Evolutionary conservation across 495 filamentous ascomycete genomes (phyloP).

Genomic region (Neurospora intermedia): DNA sequence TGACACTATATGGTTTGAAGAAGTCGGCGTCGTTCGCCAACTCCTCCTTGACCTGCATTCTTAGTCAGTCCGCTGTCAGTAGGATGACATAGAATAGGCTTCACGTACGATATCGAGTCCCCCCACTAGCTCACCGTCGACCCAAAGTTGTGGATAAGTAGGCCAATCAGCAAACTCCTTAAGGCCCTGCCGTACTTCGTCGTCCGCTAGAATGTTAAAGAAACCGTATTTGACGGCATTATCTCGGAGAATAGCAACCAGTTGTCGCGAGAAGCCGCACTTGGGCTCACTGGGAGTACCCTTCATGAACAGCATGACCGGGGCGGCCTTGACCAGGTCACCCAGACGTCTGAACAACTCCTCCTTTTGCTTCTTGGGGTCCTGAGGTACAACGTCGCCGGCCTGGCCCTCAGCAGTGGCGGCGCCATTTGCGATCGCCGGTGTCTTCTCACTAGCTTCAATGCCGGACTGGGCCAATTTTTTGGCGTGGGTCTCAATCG

Average conservation of each 20-base stretch:
- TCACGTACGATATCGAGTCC: constrained; percentile 88
- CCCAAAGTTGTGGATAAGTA: constrained; percentile 87
- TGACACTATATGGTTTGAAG: constrained; percentile 55
- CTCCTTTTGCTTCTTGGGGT: constrained; percentile 57
- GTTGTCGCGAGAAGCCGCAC: constrained; percentile 87
- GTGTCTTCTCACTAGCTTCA: constrained; percentile 6
- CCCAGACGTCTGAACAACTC: constrained; percentile 65
- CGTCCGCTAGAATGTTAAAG: constrained; percentile 97
- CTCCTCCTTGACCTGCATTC: constrained; percentile 28
- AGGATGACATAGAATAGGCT: not conserved
- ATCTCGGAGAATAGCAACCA: constrained; percentile 77
- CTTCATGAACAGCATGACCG: constrained; percentile 96
- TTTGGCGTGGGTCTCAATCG: constrained; percentile 70
- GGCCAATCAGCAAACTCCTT: constrained; percentile 97
- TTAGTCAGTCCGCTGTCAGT: constrained; percentile 9
- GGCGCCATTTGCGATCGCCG: constrained; percentile 23
- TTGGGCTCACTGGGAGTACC: constrained; percentile 84
- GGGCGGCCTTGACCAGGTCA: constrained; percentile 82
- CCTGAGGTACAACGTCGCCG: constrained; percentile 19
- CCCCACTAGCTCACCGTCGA: constrained; percentile 74
- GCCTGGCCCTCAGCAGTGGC: constrained; percentile 7
- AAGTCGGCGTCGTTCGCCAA: constrained; percentile 48
- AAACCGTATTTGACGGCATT: constrained; percentile 90
- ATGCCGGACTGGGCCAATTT: constrained; percentile 7
- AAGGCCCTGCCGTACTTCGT: constrained; percentile 90